Conservation (phyloP, 306 rosid species). For the Gastrolobium bilobum region DNA sequence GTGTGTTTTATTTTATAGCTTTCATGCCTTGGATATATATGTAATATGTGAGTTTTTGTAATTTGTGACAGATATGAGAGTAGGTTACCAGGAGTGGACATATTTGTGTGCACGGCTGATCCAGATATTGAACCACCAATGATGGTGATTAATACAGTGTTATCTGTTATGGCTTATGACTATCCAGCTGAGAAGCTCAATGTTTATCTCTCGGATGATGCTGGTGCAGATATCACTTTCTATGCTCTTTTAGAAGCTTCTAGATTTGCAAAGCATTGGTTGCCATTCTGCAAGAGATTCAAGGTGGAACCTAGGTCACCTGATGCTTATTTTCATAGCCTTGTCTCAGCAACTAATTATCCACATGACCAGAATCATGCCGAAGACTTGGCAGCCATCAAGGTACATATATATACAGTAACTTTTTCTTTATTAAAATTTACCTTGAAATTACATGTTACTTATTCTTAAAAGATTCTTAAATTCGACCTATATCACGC, state of each 20-base stretch:
- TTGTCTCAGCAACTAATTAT: not conserved
- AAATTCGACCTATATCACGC: no score
- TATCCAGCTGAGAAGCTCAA: slow-evolving; percentile 71
- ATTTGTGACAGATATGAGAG: slow-evolving; percentile 53
- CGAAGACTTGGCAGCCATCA: slow-evolving; percentile 32
- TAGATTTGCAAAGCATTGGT: slow-evolving; percentile 73
- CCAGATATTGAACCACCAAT: slow-evolving; percentile 65
- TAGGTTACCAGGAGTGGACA: slow-evolving; percentile 64
- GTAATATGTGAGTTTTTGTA: not conserved
- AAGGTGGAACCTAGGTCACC: slow-evolving; percentile 70
- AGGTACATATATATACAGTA: slow-evolving; percentile 37
- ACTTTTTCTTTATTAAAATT: no score
- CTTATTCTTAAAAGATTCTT: no score
- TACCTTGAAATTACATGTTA: no score
- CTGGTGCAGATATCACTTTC: slow-evolving; percentile 63
- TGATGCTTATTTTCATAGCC: slow-evolving; percentile 57
- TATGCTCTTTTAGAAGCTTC: slow-evolving; percentile 71
- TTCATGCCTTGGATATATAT: no score
- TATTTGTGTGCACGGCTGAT: slow-evolving; percentile 81
- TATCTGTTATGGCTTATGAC: slow-evolving; percentile 75
- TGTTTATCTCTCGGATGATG: slow-evolving; percentile 80
- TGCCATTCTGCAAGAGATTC: slow-evolving; percentile 71
- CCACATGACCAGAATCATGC: not conserved
- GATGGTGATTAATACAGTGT: slow-evolving; percentile 71
- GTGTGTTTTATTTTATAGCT: no score